These are phyloP conservation scores for Phytopythium chamaehyphon DNA, from an alignment of 352 stramenopile genomes.

Conservation along the genomic window DNA sequence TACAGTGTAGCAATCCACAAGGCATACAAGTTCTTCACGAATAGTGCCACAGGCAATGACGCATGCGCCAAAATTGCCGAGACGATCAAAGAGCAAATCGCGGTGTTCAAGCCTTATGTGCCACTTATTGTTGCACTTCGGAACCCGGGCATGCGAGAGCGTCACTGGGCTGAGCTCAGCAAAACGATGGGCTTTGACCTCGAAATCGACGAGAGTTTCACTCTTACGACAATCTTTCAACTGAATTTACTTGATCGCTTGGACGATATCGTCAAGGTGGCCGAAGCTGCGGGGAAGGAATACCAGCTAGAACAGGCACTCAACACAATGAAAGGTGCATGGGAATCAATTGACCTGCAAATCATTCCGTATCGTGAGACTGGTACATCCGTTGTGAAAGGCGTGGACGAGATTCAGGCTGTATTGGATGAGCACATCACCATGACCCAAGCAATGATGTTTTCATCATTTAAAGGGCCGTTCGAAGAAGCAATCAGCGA, in stretches of 20 bases:
- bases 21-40: conserved; percentile 91
- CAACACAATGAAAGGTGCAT: conserved; percentile 90
- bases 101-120: conserved; percentile 91
- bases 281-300: conserved; percentile 92
- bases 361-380: conserved; percentile 91
- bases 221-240: conserved; percentile 81
- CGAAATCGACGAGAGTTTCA: conserved; percentile 88
- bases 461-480: conserved; percentile 93
- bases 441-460: conserved; percentile 94
- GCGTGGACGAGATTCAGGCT: conserved; percentile 91
- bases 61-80: conserved; percentile 87
- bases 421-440: conserved; percentile 95
- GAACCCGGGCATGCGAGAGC: conserved; percentile 91
- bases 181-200: conserved; percentile 70
- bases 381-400: conserved; percentile 93
- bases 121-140: conserved; percentile 89
- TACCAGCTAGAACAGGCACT: conserved; percentile 93
- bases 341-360: conserved; percentile 88
- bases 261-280: conserved; percentile 90
- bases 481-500: conserved; percentile 92
- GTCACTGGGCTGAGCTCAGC: conserved; percentile 93
- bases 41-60: conserved; percentile 62
- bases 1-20: conserved; percentile 89
- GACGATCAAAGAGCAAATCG: conserved; percentile 91
- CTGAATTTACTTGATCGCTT: conserved; percentile 83